These are phyloP conservation scores for Flaveria trinervia DNA, from an alignment of 129 eudicot genomes.

Conservation along the genomic window DNA sequence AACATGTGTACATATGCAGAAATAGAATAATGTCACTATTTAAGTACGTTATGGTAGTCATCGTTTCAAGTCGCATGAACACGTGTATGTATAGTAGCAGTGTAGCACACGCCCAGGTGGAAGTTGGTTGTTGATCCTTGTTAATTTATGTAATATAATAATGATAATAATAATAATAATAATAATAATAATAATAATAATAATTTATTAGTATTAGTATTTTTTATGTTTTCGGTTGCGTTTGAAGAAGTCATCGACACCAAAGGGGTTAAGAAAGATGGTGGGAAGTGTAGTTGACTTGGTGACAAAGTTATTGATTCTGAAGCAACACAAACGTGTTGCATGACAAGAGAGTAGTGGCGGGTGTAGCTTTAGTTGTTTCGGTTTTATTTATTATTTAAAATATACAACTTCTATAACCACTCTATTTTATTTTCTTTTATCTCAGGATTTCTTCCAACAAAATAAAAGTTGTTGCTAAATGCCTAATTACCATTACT, in stretches of 20 bases:
- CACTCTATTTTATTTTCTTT: constrained; percentile 7
- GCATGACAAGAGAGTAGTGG: constrained; percentile 11
- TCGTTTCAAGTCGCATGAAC: background rate
- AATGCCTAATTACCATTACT: background rate
- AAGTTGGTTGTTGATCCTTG: background rate
- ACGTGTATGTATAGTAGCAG: background rate
- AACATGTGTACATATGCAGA: too few relatives aligned
- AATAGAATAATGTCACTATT: background rate
- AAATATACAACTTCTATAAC: background rate
- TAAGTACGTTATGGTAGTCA: background rate
- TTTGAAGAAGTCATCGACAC: background rate
- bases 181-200: too few relatives aligned
- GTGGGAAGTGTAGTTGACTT: constrained; percentile 17
- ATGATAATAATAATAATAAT: too few relatives aligned
- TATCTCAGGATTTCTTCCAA: background rate
- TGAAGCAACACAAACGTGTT: constrained; percentile 37
- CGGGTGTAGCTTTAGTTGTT: background rate
- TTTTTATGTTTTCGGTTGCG: background rate
- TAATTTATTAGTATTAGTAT: background rate
- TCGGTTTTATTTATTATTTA: constrained; percentile 1
- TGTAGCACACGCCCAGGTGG: background rate
- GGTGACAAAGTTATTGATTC: constrained; percentile 35
- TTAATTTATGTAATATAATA: too few relatives aligned
- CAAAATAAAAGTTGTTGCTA: constrained; percentile 21
- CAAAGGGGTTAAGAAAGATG: too few relatives aligned